These are phyloP conservation scores for Russula earlei DNA, from an alignment of 768 basidiomycete genomes.

Conservation along the genomic window DNA sequence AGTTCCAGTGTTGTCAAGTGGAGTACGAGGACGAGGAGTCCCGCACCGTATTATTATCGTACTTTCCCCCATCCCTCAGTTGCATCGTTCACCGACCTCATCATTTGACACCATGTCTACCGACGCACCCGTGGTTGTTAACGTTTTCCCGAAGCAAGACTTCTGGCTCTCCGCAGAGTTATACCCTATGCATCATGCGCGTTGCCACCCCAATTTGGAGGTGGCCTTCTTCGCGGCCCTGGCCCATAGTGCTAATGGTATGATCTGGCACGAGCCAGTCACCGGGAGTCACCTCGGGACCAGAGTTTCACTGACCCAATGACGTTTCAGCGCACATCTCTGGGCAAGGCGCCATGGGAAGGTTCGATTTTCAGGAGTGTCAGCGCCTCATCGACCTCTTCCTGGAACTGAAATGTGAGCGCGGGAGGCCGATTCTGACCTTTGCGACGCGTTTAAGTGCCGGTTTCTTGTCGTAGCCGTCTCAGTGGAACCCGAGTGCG, in stretches of 20 bases:
- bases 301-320: too few relatives aligned
- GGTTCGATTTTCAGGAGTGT: slow-evolving; percentile 9
- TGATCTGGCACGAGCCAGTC: neutral
- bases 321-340: slow-evolving; percentile 7
- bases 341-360: neutral
- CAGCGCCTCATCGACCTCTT: slow-evolving; percentile 2
- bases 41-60: neutral
- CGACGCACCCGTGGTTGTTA: neutral
- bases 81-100: neutral
- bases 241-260: slow-evolving; percentile 9
- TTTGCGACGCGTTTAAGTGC: neutral
- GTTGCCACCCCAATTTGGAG: slow-evolving; percentile 1
- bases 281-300: neutral
- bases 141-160: neutral
- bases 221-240: slow-evolving; percentile 2
- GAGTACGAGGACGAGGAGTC: neutral
- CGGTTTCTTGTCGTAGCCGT: neutral
- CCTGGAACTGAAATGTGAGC: slow-evolving; percentile 6
- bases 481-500: neutral
- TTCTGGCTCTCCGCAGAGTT: neutral
- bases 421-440: neutral
- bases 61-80: neutral
- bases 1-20: neutral
- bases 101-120: neutral
- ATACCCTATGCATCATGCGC: slow-evolving; percentile 5